Conservation (phyloP, 2,329 filamentous ascomycete genomes). For the Penicillium sp. region DNA sequence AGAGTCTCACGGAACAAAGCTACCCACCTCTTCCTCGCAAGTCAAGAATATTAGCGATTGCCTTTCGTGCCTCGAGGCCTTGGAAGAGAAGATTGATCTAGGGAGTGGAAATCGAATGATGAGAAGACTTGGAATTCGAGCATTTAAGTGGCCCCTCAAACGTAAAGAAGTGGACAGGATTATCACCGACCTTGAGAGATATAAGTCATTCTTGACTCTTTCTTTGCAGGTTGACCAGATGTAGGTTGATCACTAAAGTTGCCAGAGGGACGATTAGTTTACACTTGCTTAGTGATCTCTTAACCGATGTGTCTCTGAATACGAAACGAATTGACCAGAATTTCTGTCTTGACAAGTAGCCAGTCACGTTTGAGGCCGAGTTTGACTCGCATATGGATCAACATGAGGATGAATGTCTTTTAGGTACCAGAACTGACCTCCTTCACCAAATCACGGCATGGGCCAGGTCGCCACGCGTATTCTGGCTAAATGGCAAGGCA, state of each 20-base stretch:
- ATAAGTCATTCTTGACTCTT: constrained; percentile 29
- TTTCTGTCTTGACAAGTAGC: background rate
- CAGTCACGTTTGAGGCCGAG: background rate
- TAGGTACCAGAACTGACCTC: background rate
- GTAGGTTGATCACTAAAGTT: constrained; percentile 31
- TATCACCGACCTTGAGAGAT: constrained; percentile 24
- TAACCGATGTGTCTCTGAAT: background rate
- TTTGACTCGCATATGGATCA: background rate
- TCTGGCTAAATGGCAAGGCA: background rate
- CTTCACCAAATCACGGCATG: background rate
- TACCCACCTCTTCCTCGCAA: constrained; percentile 12
- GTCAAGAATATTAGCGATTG: constrained; percentile 16
- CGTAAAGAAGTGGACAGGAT: constrained; percentile 27
- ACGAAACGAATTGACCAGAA: background rate
- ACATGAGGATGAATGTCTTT: background rate
- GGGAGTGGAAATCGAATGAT: constrained; percentile 16
- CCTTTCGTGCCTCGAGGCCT: constrained; percentile 12
- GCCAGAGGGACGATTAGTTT: too few species aligned
- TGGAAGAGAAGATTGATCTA: constrained; percentile 21
- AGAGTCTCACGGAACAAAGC: background rate
- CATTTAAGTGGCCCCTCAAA: constrained; percentile 37
- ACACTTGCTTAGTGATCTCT: background rate
- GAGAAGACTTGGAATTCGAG: constrained; percentile 28
- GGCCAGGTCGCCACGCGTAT: background rate
- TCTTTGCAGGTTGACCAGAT: constrained; percentile 33